Evolutionary conservation across 768 basidiomycete genomes (phyloP).

Genomic region (Suillus subluteus): DNA sequence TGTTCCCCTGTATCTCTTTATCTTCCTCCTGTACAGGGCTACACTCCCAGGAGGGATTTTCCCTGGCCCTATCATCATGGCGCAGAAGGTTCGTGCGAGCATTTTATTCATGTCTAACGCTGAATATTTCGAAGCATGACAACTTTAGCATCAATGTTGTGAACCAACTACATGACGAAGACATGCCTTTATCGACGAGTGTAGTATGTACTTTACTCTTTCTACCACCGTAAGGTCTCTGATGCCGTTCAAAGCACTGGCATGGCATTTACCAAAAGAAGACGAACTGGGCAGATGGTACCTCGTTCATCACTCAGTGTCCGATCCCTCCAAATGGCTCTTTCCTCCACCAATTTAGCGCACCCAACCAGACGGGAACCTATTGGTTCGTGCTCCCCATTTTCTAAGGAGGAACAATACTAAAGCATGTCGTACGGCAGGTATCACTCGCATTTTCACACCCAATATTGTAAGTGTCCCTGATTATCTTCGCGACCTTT

Average conservation of each 20-base stretch:
- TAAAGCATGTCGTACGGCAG: constrained; percentile 15
- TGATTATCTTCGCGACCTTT: constrained; percentile 20
- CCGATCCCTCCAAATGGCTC: constrained; percentile 43
- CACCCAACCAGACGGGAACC: constrained; percentile 45
- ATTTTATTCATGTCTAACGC: neutral
- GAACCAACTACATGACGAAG: constrained; percentile 34
- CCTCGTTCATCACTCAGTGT: constrained; percentile 48
- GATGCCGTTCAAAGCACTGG: constrained; percentile 30
- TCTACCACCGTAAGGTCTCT: neutral
- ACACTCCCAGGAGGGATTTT: constrained; percentile 48
- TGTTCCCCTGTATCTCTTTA: neutral
- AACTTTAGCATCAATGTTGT: constrained; percentile 42
- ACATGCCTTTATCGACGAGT: constrained; percentile 39
- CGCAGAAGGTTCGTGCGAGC: constrained; percentile 38
- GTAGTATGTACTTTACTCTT: constrained; percentile 31
- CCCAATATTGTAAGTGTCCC: constrained; percentile 43
- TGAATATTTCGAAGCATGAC: constrained; percentile 26
- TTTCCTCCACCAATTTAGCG: constrained; percentile 47
- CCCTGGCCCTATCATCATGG: constrained; percentile 52
- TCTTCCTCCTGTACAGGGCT: constrained; percentile 31
- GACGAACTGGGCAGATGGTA: constrained; percentile 42
- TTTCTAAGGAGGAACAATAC: neutral
- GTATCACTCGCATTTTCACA: constrained; percentile 45
- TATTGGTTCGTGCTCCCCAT: constrained; percentile 37
- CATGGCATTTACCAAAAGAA: constrained; percentile 38